phyloP scores from a whole-genome alignment of 345 rosid species.

The Eutrema heterophyllum region DNA sequence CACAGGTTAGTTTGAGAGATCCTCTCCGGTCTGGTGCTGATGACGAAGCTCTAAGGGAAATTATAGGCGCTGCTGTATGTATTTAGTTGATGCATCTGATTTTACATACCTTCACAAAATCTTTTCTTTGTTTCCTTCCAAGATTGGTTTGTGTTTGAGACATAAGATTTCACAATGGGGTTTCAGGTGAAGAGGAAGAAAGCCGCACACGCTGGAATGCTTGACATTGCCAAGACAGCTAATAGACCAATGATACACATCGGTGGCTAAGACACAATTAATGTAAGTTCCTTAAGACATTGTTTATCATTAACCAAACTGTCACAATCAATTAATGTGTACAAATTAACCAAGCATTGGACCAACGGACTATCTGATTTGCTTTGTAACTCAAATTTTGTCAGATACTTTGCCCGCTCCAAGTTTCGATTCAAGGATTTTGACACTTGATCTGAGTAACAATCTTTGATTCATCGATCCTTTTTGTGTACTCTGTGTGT shows the following conservation, averaged over 20 bases:
- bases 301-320: background rate
- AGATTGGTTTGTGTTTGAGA: constrained; percentile 1
- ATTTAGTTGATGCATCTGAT: background rate
- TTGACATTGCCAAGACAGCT: constrained; percentile 72
- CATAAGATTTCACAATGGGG: background rate
- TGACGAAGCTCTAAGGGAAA: constrained; percentile 63
- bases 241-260: constrained; percentile 88
- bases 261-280: constrained; percentile 47
- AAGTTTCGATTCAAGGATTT: background rate
- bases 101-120: background rate
- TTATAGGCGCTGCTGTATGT: constrained; percentile 89
- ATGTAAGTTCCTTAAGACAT: background rate
- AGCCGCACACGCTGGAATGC: constrained; percentile 83
- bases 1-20: constrained; percentile 89
- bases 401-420: background rate
- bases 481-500: background rate
- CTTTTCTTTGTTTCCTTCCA: background rate
- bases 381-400: background rate
- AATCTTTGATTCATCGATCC: background rate
- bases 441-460: background rate
- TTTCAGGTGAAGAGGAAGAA: constrained; percentile 74
- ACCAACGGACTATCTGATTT: background rate
- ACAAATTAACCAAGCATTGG: background rate
- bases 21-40: constrained; percentile 76
- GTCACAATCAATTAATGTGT: background rate